Base-by-base conservation (phyloP, 441 rosid species). In the Pelargonium australe region DNA sequence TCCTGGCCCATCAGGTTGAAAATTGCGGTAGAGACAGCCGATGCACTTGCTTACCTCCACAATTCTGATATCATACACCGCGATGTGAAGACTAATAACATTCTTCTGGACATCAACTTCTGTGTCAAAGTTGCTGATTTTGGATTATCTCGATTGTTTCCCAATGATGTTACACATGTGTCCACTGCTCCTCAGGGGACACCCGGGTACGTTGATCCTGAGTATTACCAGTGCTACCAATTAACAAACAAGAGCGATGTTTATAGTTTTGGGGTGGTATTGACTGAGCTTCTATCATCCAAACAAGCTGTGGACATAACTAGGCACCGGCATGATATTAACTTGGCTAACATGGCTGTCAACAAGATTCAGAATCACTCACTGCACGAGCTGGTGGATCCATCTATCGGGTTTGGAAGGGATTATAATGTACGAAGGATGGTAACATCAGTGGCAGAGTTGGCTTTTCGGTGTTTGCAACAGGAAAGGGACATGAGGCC, bases 131-230 rank as follows among this genome's bases (percentile, higher is more conserved):
- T 90, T 0, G 95, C 89, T 3, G 95, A 88, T 80, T 88, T 92
- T 19, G 91, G 90, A 5, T 77, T 90, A 43, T 90, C 95, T 0
- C 78, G 90, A 65, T 25, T 87, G 82, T 78, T 75, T 70, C 93
- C 90, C 0, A 75, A 4, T 20, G 85, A 87, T 73, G 90, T 78
- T 11, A 83, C 86, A 7, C 95, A 90, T 67, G 72, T 90, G 25
- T 88, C 95, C 9, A 92, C 96, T 3, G 86, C 85, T 40, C 93
- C 98, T 62, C 96, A 87, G 47, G 97, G 97, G 9, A 87, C 88
- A 66, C 89, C 89, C 0, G 96, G 96, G 34, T 86, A 86, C 14
- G 86, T 89, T 10, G 95, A 87, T 28, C 98, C 89, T 0, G 93
- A 92, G 43, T 90, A 90, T 78, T 64, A 83, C 66, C 86, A 77